Conservation (phyloP, 2,329 filamentous ascomycete species). For the Bimuria novae-zelandiae region DNA sequence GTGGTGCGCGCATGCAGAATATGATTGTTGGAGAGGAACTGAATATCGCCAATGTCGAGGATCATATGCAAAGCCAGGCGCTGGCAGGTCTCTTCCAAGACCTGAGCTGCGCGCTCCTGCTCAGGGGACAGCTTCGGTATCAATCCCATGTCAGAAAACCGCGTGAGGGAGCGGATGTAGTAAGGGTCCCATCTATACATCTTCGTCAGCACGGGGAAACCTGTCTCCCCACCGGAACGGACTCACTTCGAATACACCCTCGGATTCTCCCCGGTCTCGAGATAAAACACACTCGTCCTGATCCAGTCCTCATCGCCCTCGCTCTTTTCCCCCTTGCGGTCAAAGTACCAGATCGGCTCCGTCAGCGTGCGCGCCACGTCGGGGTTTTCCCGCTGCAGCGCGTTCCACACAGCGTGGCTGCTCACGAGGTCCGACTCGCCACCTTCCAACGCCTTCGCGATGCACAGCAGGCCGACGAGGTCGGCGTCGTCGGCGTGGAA, state of each 20-base stretch:
- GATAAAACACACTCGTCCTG: conserved; percentile 72
- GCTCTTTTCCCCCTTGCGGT: conserved; percentile 83
- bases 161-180: conserved; percentile 74
- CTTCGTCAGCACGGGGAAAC: too few species aligned
- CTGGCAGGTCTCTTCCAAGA: conserved; percentile 78
- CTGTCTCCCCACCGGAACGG: too few species aligned
- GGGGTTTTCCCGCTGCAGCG: conserved; percentile 72
- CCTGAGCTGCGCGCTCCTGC: conserved; percentile 68
- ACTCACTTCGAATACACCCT: conserved; percentile 74
- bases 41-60: conserved; percentile 84
- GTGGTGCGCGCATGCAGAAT: conserved; percentile 80
- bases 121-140: conserved; percentile 73
- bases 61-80: conserved; percentile 80
- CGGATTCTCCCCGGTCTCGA: conserved; percentile 69
- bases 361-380: conserved; percentile 78
- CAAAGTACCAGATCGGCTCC: conserved; percentile 86
- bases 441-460: conserved; percentile 76
- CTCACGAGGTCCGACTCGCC: conserved; percentile 84
- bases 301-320: conserved; percentile 77
- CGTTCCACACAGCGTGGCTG: conserved; percentile 81
- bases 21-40: conserved; percentile 82
- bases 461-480: conserved; percentile 81
- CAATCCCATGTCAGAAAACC: conserved; percentile 73
- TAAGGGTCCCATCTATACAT: conserved; percentile 83
- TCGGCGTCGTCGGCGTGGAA: conserved; percentile 86